phyloP scores from a whole-genome alignment of 495 filamentous ascomycete genomes.

The Aspergillus ellipticus region DNA sequence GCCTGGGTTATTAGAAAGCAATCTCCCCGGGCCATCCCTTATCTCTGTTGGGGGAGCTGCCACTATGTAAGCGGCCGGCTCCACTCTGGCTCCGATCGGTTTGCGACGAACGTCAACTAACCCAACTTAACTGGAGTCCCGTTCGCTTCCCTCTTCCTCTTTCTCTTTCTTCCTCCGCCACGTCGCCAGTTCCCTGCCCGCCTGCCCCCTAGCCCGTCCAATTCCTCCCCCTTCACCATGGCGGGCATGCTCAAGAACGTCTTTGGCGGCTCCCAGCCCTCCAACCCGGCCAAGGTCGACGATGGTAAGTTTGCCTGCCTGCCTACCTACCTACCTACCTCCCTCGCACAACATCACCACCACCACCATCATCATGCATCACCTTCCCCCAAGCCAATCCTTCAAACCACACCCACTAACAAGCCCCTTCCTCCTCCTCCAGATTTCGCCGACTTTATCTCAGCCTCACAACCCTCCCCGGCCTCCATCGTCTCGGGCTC shows the following conservation, averaged over 20 bases:
- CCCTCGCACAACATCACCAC: slow-evolving; percentile 14
- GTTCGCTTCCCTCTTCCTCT: slow-evolving; percentile 13
- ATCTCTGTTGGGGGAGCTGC: background rate
- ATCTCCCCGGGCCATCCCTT: background rate
- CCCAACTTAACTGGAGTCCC: slow-evolving; percentile 4
- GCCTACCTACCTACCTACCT: background rate
- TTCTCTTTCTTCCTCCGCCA: slow-evolving; percentile 19
- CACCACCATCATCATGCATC: too few relatives aligned
- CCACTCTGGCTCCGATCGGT: slow-evolving; percentile 17
- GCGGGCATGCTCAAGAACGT: slow-evolving; percentile 65
- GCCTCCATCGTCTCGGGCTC: slow-evolving; percentile 42
- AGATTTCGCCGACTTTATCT: slow-evolving; percentile 81
- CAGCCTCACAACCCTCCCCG: slow-evolving; percentile 61
- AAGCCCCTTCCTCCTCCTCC: background rate
- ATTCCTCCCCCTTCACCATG: slow-evolving; percentile 42
- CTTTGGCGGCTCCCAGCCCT: slow-evolving; percentile 60
- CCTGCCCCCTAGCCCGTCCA: background rate
- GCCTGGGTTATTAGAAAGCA: background rate
- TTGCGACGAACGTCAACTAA: slow-evolving; percentile 27
- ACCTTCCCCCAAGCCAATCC: background rate
- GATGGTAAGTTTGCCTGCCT: slow-evolving; percentile 52
- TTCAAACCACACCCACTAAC: background rate
- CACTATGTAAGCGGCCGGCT: slow-evolving; percentile 13
- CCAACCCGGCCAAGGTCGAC: slow-evolving; percentile 50
- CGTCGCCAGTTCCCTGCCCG: slow-evolving; percentile 14